Conservation (phyloP, 176 grass and related monocot species). For the Sorghum bicolor region Sorghum_bicolor_NCBIv3 NC_012874.2:5735501-5736000, state of each 20-base stretch:
- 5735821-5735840: conserved; percentile 75
- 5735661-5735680: conserved; percentile 94
- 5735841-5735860: conserved; percentile 27
- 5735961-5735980: conserved; percentile 29
- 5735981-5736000: background rate
- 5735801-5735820: conserved; percentile 91
- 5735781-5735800: conserved; percentile 93
- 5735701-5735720: conserved; percentile 97
- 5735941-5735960: background rate
- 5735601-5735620: conserved; percentile 88
- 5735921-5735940: conserved; percentile 57
- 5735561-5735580: conserved; percentile 92
- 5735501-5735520: conserved; percentile 88
- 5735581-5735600: conserved; percentile 82
- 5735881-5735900: conserved; percentile 15
- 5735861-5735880: conserved; percentile 20
- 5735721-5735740: conserved; percentile 61
- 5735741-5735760: conserved; percentile 91
- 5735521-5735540: conserved; percentile 94
- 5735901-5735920: conserved; percentile 32
- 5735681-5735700: conserved; percentile 91
- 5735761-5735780: conserved; percentile 94
- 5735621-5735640: conserved; percentile 97
- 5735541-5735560: conserved; percentile 97
- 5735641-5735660: conserved; percentile 96